phyloP scores from a whole-genome alignment of 441 rosid species.

The Arabidopsis hybrid region DNA sequence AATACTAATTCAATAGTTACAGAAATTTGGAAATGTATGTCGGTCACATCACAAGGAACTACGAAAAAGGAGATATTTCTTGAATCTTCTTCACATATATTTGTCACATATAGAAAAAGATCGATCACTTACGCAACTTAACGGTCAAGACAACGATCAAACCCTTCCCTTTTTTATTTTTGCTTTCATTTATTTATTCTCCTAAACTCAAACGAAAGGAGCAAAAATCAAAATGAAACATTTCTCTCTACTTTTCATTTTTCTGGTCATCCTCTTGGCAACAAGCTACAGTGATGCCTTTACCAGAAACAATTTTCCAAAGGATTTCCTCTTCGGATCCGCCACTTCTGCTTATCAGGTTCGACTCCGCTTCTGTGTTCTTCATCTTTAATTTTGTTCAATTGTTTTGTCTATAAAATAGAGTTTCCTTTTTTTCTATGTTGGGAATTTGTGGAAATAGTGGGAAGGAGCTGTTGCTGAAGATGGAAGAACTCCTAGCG shows the following conservation, averaged over 20 bases:
- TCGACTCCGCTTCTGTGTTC: neutral
- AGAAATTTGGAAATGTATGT: too few relatives aligned
- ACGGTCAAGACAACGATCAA: neutral
- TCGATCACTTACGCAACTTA: too few relatives aligned
- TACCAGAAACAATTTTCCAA: conserved; percentile 65
- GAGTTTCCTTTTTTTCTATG: neutral
- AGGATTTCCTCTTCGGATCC: conserved; percentile 69
- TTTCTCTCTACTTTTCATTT: neutral
- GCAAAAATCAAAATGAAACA: neutral
- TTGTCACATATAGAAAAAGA: too few relatives aligned
- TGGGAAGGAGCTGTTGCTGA: conserved; percentile 76
- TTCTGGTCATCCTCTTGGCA: conserved; percentile 2
- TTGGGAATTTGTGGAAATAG: conserved; percentile 30
- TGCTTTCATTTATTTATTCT: neutral
- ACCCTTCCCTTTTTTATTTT: neutral
- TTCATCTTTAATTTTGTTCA: neutral
- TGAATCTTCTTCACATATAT: too few relatives aligned
- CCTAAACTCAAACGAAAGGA: neutral
- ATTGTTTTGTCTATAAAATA: neutral
- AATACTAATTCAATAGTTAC: too few relatives aligned
- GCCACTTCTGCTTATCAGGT: conserved; percentile 49
- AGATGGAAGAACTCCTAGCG: conserved; percentile 69
- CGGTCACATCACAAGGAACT: too few relatives aligned
- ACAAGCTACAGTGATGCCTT: conserved; percentile 21
- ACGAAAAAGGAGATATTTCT: too few relatives aligned